Conservation (phyloP, 805 yeast species). For the Yarrowia sp. region DNA sequence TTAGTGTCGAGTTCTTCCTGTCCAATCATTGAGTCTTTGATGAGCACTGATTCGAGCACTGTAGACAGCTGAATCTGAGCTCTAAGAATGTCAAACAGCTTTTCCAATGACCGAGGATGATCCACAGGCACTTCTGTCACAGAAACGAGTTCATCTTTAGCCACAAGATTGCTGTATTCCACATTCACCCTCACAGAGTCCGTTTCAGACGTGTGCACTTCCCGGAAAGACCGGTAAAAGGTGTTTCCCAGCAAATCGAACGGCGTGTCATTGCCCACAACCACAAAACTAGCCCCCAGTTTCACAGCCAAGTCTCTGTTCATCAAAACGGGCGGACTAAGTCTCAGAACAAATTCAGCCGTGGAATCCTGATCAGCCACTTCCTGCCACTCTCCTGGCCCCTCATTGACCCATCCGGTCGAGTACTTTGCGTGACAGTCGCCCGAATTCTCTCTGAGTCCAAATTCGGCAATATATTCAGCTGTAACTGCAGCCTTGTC, state of each 20-base stretch:
- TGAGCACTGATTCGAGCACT: conserved; percentile 41
- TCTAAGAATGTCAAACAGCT: conserved; percentile 43
- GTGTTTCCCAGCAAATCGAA: conserved; percentile 20
- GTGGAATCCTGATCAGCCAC: conserved; percentile 40
- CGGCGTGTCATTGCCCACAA: conserved; percentile 11
- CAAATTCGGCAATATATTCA: conserved; percentile 28
- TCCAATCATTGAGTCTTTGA: conserved; percentile 17
- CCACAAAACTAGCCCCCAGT: conserved; percentile 38
- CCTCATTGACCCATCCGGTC: conserved; percentile 43
- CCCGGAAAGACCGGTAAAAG: conserved; percentile 29
- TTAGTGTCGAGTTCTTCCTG: conserved; percentile 22
- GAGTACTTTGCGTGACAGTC: conserved; percentile 40
- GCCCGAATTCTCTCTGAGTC: conserved; percentile 26
- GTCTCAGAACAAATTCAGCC: conserved; percentile 48
- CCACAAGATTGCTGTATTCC: conserved; percentile 45
- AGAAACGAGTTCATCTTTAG: conserved; percentile 43
- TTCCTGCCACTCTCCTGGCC: conserved; percentile 4
- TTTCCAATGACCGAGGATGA: conserved; percentile 47
- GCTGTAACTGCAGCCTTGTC: conserved; percentile 6
- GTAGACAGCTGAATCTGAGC: conserved; percentile 40
- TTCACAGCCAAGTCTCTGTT: conserved; percentile 42
- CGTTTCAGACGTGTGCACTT: conserved; percentile 22
- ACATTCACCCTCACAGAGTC: conserved; percentile 41
- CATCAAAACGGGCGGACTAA: conserved; percentile 50
- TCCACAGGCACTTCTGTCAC: conserved; percentile 46